Evolutionary conservation across 2,329 filamentous ascomycete species (phyloP), one percentile per base, ranked within the genome.

Genomic region (Orbilia ellipsospora): DNA sequence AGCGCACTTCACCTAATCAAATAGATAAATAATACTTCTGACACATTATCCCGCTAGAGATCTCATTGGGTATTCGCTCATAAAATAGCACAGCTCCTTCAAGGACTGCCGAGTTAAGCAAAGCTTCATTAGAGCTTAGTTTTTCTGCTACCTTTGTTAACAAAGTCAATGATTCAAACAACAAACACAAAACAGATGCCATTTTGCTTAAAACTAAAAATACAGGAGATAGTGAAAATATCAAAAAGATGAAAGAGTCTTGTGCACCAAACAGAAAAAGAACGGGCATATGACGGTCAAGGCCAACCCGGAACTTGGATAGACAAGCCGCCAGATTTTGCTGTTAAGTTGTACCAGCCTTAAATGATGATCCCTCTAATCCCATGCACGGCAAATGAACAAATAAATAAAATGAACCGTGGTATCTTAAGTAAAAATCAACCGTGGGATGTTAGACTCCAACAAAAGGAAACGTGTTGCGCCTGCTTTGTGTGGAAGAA

Each of bases 251-350:
- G 0, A 69, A 50, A 12, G 13, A 31, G 4, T 6, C n/a, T 15
- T n/a, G 40, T 4, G 56, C 65, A 15, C 1, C 4, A 40, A 44
- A 52, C 10, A n/a, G n/a, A 51, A 75, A 56, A 42, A 18, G 13
- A 18, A 63, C 26, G 4, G 20, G n/a, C 20, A 2, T 7, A 52
- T n/a, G 55, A 54, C 4, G 20, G n/a, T 18, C 44, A 13, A 62
- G 16, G 45, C 10, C 62, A 62, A 18, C 45, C 48, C 18, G 59
- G 59, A 36, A 28, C 28, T 20, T 69, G 72, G 72, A 75, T 52
- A 15, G 64, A 75, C 59, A 75, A 55, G 72, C 69, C 48, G 26
- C 31, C 12, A 36, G 44, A 6, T 59, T 75, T 4, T 52, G 55
- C 6, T 18, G 51, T 2, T 2, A 23, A 23, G 23, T 23, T 23